Evolutionary conservation across 108 stramenopile genomes (phyloP).

Genomic region (Skeletonema costatum): DNA sequence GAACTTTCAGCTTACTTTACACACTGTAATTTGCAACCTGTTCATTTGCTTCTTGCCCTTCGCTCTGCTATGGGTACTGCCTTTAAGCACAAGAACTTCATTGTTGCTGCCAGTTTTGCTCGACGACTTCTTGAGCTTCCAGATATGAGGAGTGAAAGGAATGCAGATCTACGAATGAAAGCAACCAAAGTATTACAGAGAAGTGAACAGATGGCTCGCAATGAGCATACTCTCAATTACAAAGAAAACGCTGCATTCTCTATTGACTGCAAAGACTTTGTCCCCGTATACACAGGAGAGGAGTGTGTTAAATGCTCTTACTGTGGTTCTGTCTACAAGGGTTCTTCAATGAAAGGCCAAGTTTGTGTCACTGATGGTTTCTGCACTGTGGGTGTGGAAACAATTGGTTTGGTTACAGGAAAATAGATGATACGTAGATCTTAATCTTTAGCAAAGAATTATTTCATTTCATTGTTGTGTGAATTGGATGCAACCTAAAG

Average conservation of each 20-base stretch:
- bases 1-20: slow-evolving; percentile 99
- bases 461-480: neutral
- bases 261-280: slow-evolving; percentile 89
- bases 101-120: slow-evolving; percentile 96
- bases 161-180: slow-evolving; percentile 93
- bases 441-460: neutral
- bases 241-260: slow-evolving; percentile 94
- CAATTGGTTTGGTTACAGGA: slow-evolving; percentile 95
- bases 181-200: slow-evolving; percentile 96
- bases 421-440: slow-evolving; percentile 18
- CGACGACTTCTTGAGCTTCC: slow-evolving; percentile 96
- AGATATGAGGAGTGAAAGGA: slow-evolving; percentile 92
- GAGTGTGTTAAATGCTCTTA: slow-evolving; percentile 82
- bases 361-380: slow-evolving; percentile 91
- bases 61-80: slow-evolving; percentile 98
- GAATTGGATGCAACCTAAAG: neutral
- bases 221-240: slow-evolving; percentile 95
- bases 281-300: slow-evolving; percentile 88
- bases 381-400: slow-evolving; percentile 90
- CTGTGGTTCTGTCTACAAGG: slow-evolving; percentile 84
- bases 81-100: slow-evolving; percentile 98
- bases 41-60: slow-evolving; percentile 94
- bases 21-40: slow-evolving; percentile 98
- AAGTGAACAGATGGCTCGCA: slow-evolving; percentile 97
- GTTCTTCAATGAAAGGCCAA: slow-evolving; percentile 61